Base-by-base conservation (phyloP, 2,329 filamentous ascomycete genomes). In the Fusarium penzigii region DNA sequence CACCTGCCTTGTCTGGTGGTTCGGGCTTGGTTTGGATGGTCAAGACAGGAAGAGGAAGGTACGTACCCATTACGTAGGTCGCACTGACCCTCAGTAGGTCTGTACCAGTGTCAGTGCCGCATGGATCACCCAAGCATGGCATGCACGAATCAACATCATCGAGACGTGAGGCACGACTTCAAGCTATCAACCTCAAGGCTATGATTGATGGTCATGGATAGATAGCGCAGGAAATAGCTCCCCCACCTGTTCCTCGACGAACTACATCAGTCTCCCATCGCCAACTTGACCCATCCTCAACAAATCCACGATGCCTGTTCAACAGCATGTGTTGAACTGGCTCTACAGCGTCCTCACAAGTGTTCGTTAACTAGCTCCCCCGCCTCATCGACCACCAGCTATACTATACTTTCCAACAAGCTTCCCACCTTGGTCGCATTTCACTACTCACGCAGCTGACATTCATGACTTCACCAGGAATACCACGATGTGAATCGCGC, bases 301-400 rank as follows among this genome's bases (percentile, higher is more conserved):
- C 38, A 39, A 44, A 17, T 29, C 46, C 67, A 76, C 67, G 53
- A 85, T 85, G 80, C 84, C 86, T 64, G 89, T 96, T 69, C 88
- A 90, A 65, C 92, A 96, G 73, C 89, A 92, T 75, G 88, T 95
- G 55, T 80, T 97, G 67, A 92, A 92, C 75, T 97, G 93, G 93
- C 85, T 97, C 6, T 96, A 96, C 75, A 94, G 90, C 74, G 87
- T 96, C 50, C 76, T 97, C 52, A 90, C 88, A 40, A 90, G 86
- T 65, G 89, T 91, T 75, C 44, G 78, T 63, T 25, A 16, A 42
- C 39, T 36, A 53, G 25, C 55, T 14, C 36, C 45, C 9, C 13
- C 40, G 10, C 41, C 43, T 17, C 53, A 52, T 48, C 55, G 50
- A 53, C 53, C 44, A 20, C 46, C 44, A 42, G 32, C 38, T 39